A percentile compares a stretch with the other conserved stretches of the same genome.
Conservation (phyloP, 2,329 filamentous ascomycete genomes). For the Sordariomycetes sp. region DNA sequence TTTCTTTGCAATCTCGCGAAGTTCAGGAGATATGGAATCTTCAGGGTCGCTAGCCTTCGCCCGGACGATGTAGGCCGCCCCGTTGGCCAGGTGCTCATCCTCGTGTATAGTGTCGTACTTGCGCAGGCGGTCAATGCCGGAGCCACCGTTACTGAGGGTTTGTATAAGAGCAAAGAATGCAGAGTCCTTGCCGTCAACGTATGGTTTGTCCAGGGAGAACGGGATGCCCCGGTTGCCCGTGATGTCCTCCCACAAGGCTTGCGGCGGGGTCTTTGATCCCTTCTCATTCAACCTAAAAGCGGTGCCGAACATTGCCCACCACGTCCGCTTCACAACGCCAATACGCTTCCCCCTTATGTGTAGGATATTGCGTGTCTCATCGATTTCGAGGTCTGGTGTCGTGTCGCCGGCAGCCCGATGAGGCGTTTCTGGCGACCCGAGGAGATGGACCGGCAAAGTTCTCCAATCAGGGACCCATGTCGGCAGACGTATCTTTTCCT, state of each 20-base stretch:
- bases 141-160: conserved; percentile 22
- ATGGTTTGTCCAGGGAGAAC: not conserved
- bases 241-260: conserved; percentile 1
- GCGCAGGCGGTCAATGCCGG: conserved; percentile 16
- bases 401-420: conserved; percentile 18
- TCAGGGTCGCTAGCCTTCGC: not conserved
- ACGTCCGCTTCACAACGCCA: conserved; percentile 13
- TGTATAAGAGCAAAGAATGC: conserved; percentile 23
- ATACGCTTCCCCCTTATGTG: conserved; percentile 17
- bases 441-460: conserved; percentile 18
- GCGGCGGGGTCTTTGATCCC: not conserved
- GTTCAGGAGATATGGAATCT: conserved; percentile 4
- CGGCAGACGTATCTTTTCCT: conserved; percentile 11
- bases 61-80: conserved; percentile 20
- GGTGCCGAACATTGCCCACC: conserved; percentile 18
- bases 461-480: conserved; percentile 30
- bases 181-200: conserved; percentile 7
- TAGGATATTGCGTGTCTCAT: conserved; percentile 12
- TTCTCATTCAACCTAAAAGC: conserved; percentile 17
- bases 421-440: conserved; percentile 19
- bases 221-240: too few species aligned
- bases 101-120: conserved; percentile 13
- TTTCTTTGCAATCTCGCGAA: conserved; percentile 14
- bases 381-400: conserved; percentile 15
- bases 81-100: conserved; percentile 18